Percentiles rank a stretch among this genome's conserved stretches.
Evolutionary conservation across 1,284 basidiomycete species (phyloP).

Genomic region (Leccinum holopus): DNA sequence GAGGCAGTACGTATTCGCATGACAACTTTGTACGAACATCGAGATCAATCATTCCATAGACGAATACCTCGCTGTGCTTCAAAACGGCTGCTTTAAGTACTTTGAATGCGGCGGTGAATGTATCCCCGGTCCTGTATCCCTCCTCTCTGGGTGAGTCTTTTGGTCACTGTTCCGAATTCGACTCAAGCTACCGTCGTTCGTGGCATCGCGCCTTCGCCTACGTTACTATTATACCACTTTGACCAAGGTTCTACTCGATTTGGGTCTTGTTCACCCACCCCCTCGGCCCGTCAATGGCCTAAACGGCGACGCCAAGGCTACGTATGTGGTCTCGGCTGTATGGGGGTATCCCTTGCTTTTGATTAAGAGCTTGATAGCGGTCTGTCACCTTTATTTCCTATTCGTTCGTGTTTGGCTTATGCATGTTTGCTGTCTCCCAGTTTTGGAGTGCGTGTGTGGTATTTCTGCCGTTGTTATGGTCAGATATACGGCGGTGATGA

Average conservation of each 20-base stretch:
- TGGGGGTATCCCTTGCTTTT: conserved; percentile 46
- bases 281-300: conserved; percentile 32
- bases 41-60: conserved; percentile 45
- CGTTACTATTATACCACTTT: conserved; percentile 89
- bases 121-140: conserved; percentile 83
- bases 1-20: conserved; percentile 61
- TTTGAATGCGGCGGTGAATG: conserved; percentile 94
- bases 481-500: conserved; percentile 66
- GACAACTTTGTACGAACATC: background rate
- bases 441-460: conserved; percentile 89
- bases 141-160: conserved; percentile 72
- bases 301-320: conserved; percentile 14
- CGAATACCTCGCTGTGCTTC: conserved; percentile 77
- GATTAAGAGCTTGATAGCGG: conserved; percentile 43
- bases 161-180: background rate
- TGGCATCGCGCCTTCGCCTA: conserved; percentile 71
- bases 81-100: conserved; percentile 96
- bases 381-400: conserved; percentile 16
- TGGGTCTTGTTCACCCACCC: conserved; percentile 82
- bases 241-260: conserved; percentile 88
- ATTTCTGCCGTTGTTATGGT: conserved; percentile 83
- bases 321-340: conserved; percentile 32
- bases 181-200: conserved; percentile 16
- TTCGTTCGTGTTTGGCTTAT: conserved; percentile 12
- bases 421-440: conserved; percentile 36